Conservation (phyloP, 2,329 filamentous ascomycete species). For the Aureobasidium uvarum region DNA sequence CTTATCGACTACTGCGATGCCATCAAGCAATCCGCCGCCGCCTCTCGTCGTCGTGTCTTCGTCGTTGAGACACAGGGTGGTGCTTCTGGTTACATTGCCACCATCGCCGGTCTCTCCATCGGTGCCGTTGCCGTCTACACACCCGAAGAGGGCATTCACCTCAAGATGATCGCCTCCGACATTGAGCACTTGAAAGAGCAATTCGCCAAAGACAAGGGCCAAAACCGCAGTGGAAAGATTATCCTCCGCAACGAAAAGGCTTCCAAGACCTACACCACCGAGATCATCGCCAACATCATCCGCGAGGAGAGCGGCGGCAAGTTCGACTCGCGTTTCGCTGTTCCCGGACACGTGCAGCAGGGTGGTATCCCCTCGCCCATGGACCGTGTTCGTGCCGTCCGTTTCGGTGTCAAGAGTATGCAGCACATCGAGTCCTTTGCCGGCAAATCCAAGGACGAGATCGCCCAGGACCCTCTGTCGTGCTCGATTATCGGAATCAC, state of each 20-base stretch:
- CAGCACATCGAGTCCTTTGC: constrained; percentile 82
- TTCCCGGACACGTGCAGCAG: constrained; percentile 92
- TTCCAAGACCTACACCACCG: constrained; percentile 84
- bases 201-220: constrained; percentile 81
- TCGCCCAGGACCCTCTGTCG: constrained; percentile 70
- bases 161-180: constrained; percentile 88
- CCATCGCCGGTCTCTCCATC: constrained; percentile 84
- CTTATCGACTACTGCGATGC: constrained; percentile 94
- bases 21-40: constrained; percentile 94
- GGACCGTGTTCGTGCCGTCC: constrained; percentile 89
- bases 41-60: constrained; percentile 89
- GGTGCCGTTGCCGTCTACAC: constrained; percentile 94
- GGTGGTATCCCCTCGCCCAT: constrained; percentile 90
- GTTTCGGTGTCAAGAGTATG: constrained; percentile 91
- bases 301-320: constrained; percentile 86
- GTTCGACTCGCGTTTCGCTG: constrained; percentile 88
- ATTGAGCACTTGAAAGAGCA: constrained; percentile 85
- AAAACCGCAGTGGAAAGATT: constrained; percentile 85
- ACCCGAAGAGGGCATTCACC: constrained; percentile 89
- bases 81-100: constrained; percentile 89
- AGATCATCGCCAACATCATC: constrained; percentile 94
- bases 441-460: constrained; percentile 62
- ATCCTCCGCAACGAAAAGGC: constrained; percentile 97
- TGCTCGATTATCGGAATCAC: constrained; percentile 87
- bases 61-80: constrained; percentile 98